Percentiles rank a stretch among this genome's conserved stretches.
phyloP scores from a whole-genome alignment of 2,329 filamentous ascomycete genomes.

The Apiospora kogelbergensis region DNA sequence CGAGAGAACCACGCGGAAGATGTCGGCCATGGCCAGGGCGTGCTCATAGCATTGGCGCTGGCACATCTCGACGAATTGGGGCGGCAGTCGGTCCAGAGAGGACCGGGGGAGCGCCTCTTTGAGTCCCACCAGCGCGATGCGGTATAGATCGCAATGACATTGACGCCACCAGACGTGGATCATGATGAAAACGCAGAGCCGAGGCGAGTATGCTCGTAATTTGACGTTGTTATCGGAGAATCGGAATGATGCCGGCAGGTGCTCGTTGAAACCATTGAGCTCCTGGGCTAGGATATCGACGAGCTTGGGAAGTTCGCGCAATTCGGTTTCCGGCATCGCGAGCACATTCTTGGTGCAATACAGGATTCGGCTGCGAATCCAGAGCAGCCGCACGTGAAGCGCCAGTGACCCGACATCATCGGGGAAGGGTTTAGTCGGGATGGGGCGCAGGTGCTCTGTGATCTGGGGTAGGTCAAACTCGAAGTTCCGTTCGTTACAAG shows the following conservation, averaged over 20 bases:
- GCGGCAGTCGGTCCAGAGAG: conserved; percentile 28
- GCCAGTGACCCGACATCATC: conserved; percentile 57
- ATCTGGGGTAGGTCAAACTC: conserved; percentile 55
- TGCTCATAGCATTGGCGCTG: conserved; percentile 37
- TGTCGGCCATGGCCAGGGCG: conserved; percentile 51
- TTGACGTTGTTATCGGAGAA: conserved; percentile 58
- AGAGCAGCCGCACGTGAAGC: conserved; percentile 55
- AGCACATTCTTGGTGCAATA: conserved; percentile 50
- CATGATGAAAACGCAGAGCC: conserved; percentile 49
- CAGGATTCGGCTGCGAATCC: conserved; percentile 53
- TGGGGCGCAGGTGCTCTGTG: conserved; percentile 46
- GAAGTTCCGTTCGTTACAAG: conserved; percentile 44
- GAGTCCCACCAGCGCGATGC: conserved; percentile 41
- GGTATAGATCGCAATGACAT: conserved; percentile 44
- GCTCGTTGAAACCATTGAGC: conserved; percentile 50
- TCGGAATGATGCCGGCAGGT: conserved; percentile 55
- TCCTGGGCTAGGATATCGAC: conserved; percentile 48
- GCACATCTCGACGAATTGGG: conserved; percentile 28
- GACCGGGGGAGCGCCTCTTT: conserved; percentile 37
- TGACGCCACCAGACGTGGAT: conserved; percentile 40
- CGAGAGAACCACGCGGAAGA: conserved; percentile 46
- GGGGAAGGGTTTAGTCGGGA: conserved; percentile 43
- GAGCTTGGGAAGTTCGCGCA: conserved; percentile 45
- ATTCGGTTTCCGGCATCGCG: conserved; percentile 42
- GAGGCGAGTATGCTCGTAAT: conserved; percentile 55